phyloP scores from a whole-genome alignment of 2,329 filamentous ascomycete species.

The Balansia obtecta region DNA sequence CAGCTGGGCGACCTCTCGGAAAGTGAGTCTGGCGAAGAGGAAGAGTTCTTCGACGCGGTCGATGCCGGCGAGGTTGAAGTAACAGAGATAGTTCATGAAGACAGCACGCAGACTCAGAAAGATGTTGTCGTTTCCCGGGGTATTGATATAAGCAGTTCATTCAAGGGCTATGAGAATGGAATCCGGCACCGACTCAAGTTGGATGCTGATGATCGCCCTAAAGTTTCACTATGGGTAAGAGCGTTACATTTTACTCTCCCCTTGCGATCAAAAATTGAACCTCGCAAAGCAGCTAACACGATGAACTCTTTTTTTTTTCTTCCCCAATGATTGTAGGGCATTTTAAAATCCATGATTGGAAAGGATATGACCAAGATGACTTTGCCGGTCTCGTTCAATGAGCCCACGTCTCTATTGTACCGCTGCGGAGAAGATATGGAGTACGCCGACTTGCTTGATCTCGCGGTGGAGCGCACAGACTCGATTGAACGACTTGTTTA shows the following conservation, averaged over 20 bases:
- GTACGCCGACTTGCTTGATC: slow-evolving; percentile 84
- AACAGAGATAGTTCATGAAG: slow-evolving; percentile 47
- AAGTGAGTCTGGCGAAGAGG: slow-evolving; percentile 68
- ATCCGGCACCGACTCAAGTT: slow-evolving; percentile 69
- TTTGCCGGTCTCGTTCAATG: slow-evolving; percentile 93
- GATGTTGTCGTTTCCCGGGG: slow-evolving; percentile 28
- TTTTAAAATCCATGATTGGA: slow-evolving; percentile 98
- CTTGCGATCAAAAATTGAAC: too few species aligned
- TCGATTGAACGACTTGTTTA: slow-evolving; percentile 89
- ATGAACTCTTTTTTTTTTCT: neutral
- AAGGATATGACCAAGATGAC: slow-evolving; percentile 99
- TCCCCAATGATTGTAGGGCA: slow-evolving; percentile 45
- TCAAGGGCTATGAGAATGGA: slow-evolving; percentile 84
- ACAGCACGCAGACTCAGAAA: slow-evolving; percentile 27
- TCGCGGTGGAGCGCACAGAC: slow-evolving; percentile 72
- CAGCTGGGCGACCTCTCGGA: slow-evolving; percentile 67
- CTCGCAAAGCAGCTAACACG: neutral
- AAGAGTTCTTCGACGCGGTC: slow-evolving; percentile 96
- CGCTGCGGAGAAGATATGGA: slow-evolving; percentile 97
- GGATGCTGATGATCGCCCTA: slow-evolving; percentile 84
- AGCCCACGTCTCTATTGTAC: slow-evolving; percentile 89
- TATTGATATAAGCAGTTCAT: slow-evolving; percentile 62
- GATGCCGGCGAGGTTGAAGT: slow-evolving; percentile 86
- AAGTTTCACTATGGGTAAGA: slow-evolving; percentile 88
- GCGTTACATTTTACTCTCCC: slow-evolving; percentile 7